A percentile compares a stretch with the other conserved stretches of the same genome.
Conservation (phyloP, 208 protist species). For the Leishmania tropica region DNA sequence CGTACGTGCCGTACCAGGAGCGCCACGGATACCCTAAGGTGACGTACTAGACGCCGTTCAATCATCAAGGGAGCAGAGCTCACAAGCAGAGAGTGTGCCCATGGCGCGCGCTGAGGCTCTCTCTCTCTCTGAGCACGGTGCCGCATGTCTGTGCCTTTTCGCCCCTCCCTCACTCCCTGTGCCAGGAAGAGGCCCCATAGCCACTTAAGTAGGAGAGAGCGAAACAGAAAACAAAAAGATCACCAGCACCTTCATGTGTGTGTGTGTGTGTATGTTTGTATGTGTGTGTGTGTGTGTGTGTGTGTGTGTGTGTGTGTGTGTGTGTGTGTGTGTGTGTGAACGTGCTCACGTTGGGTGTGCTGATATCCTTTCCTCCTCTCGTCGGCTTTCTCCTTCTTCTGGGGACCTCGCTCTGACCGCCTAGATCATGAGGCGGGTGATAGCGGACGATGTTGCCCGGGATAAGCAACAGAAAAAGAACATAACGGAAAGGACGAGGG, state of each 20-base stretch:
- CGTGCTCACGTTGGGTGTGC: not conserved
- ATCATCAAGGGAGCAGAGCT: not conserved
- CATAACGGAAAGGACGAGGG: too few relatives aligned
- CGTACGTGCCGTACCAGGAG: constrained; percentile 78
- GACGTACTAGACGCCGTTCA: constrained; percentile 26
- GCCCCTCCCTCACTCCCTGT: not conserved
- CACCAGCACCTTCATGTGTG: not conserved
- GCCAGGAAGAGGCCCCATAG: not conserved
- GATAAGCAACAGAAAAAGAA: not conserved
- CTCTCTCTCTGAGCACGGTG: not conserved
- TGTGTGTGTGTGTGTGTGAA: not conserved
- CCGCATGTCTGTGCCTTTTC: not conserved
- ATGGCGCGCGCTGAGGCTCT: not conserved
- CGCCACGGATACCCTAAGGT: constrained; percentile 64
- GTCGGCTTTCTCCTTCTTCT: not conserved
- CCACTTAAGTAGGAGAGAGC: not conserved
- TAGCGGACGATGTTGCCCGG: not conserved
- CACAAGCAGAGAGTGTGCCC: not conserved
- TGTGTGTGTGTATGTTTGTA: too few relatives aligned
- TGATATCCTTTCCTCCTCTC: not conserved
- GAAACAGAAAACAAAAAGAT: not conserved
- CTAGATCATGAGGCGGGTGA: not conserved
- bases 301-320: not conserved
- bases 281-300: not conserved
- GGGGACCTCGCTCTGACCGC: too few relatives aligned